Evolutionary conservation across 2,329 filamentous ascomycete species (phyloP).

Genomic region (Exophiala aquamarina): DNA sequence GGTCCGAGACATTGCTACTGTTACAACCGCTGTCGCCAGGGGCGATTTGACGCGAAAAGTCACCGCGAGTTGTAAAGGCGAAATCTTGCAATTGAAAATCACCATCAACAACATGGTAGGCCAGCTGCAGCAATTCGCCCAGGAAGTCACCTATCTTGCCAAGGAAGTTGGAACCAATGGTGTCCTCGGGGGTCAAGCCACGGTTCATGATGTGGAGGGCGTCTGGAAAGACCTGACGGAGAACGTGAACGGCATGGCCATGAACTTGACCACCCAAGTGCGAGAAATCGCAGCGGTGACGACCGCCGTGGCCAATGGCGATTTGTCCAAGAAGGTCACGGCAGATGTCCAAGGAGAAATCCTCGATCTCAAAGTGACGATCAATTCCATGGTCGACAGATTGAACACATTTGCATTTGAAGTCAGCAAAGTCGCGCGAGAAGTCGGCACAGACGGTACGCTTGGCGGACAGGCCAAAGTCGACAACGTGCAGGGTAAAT

Average conservation of each 20-base stretch:
- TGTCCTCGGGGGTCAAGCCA: conserved; percentile 88
- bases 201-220: conserved; percentile 92
- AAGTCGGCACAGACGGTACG: conserved; percentile 64
- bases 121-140: conserved; percentile 92
- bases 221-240: conserved; percentile 96
- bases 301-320: conserved; percentile 89
- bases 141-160: conserved; percentile 94
- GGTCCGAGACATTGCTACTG: conserved; percentile 89
- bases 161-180: conserved; percentile 96
- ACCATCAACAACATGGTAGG: conserved; percentile 99
- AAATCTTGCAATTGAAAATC: conserved; percentile 91
- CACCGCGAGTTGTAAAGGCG: conserved; percentile 85
- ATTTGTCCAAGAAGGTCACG: conserved; percentile 93
- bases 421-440: conserved; percentile 64
- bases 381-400: conserved; percentile 68
- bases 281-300: conserved; percentile 97
- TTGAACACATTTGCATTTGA: conserved; percentile 65
- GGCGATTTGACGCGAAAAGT: conserved; percentile 97
- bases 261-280: conserved; percentile 96
- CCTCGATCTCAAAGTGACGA: conserved; percentile 87
- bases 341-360: conserved; percentile 95
- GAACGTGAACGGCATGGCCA: conserved; percentile 97
- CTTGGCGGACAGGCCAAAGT: conserved; percentile 65
- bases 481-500: conserved; percentile 65
- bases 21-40: conserved; percentile 68